Conservation (phyloP, 2,329 filamentous ascomycete species). For the Chaetomiaceae sp. region DNA sequence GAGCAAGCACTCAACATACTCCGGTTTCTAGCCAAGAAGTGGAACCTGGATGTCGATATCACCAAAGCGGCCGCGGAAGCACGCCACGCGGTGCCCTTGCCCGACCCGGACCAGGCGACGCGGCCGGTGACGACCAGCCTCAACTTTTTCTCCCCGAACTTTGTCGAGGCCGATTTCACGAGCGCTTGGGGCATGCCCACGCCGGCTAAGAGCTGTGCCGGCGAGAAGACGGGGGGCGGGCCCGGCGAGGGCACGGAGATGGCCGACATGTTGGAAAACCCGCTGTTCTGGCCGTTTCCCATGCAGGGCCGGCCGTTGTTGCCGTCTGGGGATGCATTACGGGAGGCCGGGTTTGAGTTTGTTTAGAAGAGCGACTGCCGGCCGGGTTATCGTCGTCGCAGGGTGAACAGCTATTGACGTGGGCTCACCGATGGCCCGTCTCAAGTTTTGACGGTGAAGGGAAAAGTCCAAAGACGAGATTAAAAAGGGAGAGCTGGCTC, state of each 20-base stretch:
- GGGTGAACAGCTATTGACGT: too few relatives aligned
- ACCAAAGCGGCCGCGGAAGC: conserved; percentile 19
- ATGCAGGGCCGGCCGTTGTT: conserved; percentile 56
- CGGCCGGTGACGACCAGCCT: conserved; percentile 48
- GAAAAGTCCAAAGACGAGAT: too few relatives aligned
- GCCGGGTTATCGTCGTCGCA: too few relatives aligned
- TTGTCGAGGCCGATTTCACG: conserved; percentile 45
- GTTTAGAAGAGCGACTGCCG: not conserved
- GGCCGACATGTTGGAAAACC: conserved; percentile 45
- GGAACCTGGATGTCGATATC: conserved; percentile 52
- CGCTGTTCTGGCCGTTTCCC: conserved; percentile 58
- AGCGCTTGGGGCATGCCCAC: conserved; percentile 40
- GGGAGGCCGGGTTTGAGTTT: conserved; percentile 48
- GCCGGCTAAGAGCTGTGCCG: too few relatives aligned
- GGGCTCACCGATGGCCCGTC: not conserved
- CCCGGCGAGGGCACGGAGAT: not conserved
- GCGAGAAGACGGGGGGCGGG: too few relatives aligned
- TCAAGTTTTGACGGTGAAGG: too few relatives aligned
- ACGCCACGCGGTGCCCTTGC: not conserved
- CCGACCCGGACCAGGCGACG: conserved; percentile 4
- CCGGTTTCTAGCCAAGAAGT: conserved; percentile 53
- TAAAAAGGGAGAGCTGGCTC: too few relatives aligned
- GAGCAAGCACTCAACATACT: conserved; percentile 58
- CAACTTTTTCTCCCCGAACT: conserved; percentile 54
- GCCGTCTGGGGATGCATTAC: conserved; percentile 42